These are phyloP conservation scores for Alternaria hordeiaustralica DNA, from an alignment of 2,329 filamentous ascomycete species.

Conservation along the genomic window DNA sequence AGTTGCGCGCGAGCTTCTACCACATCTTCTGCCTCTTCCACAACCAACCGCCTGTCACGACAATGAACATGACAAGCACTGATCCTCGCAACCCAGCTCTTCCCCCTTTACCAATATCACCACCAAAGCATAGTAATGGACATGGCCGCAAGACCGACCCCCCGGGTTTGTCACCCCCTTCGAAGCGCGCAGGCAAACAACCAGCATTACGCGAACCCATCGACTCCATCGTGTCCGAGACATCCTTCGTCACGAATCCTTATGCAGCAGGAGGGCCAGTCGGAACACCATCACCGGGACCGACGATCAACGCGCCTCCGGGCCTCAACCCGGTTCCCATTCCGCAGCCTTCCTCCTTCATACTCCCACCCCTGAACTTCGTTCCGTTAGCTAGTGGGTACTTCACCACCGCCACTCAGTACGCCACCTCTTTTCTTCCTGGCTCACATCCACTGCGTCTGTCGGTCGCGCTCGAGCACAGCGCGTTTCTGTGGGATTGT, in stretches of 20 bases:
- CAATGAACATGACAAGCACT: constrained; percentile 42
- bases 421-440: constrained; percentile 79
- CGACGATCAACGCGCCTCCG: constrained; percentile 52
- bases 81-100: constrained; percentile 35
- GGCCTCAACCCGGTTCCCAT: constrained; percentile 52
- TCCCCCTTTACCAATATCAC: constrained; percentile 33
- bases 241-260: constrained; percentile 59
- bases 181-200: constrained; percentile 44
- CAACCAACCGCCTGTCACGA: constrained; percentile 77
- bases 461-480: constrained; percentile 89
- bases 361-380: constrained; percentile 81
- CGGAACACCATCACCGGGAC: constrained; percentile 51
- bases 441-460: constrained; percentile 89
- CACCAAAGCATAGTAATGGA: constrained; percentile 28
- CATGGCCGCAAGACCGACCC: constrained; percentile 34
- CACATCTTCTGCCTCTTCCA: constrained; percentile 97
- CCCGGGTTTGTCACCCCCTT: constrained; percentile 36
- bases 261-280: constrained; percentile 51
- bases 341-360: constrained; percentile 68
- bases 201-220: constrained; percentile 56
- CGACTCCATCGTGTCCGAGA: constrained; percentile 57
- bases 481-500: constrained; percentile 93
- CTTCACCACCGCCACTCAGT: constrained; percentile 76
- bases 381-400: constrained; percentile 80
- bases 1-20: constrained; percentile 91